These are phyloP conservation scores for Hemisphaericaspora subhashii DNA, from an alignment of 1,139 yeast genomes.

Conservation along the genomic window DNA sequence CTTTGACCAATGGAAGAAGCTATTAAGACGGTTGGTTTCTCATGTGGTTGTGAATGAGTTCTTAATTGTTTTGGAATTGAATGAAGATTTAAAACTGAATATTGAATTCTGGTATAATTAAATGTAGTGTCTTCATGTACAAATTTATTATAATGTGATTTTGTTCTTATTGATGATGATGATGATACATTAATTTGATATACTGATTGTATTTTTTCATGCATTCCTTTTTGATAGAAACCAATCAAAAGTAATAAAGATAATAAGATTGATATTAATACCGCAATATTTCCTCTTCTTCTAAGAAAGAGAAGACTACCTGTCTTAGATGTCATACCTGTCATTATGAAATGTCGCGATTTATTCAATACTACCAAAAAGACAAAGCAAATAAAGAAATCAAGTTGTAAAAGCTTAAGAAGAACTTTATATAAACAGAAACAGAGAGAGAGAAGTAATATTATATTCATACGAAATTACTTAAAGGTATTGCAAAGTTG, in stretches of 20 bases:
- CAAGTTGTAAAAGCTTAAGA: no score
- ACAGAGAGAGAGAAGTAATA: no score
- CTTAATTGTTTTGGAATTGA: not conserved
- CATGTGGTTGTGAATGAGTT: not conserved
- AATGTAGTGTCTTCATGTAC: not conserved
- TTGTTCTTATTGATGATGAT: not conserved
- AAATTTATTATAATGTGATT: not conserved
- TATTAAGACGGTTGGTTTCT: slow-evolving; percentile 21
- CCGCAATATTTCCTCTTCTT: not conserved
- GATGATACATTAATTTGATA: not conserved
- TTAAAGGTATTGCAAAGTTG: no score
- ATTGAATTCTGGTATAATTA: not conserved
- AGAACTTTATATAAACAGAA: no score
- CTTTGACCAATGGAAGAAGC: slow-evolving; percentile 26
- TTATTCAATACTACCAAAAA: no score
- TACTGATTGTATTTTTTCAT: not conserved
- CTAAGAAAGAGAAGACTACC: not conserved
- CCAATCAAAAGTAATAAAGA: not conserved
- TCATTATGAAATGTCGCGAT: no score
- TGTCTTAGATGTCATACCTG: no score
- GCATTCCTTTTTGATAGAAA: not conserved
- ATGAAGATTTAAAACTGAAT: not conserved
- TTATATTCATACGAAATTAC: no score
- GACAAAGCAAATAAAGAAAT: no score
- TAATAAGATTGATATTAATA: not conserved